These are phyloP conservation scores for Parsonsia alboflavescens DNA, from an alignment of 257 asterid species.

Conservation along the genomic window DNA sequence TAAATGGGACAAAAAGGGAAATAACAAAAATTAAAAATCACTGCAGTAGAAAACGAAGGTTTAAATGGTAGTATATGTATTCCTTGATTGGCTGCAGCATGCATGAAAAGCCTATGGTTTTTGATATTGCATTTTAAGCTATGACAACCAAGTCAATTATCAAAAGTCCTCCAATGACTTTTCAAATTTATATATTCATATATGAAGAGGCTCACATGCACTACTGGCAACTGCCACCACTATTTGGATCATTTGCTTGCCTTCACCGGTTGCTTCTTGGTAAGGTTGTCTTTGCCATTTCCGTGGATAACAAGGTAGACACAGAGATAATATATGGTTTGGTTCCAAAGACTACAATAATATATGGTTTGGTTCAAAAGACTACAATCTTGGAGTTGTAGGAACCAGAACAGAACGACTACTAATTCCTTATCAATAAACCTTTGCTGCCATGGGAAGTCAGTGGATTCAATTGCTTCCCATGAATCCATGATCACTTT, in stretches of 20 bases:
- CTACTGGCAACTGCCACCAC: not conserved
- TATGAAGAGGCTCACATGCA: slow-evolving; percentile 3
- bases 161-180: not conserved
- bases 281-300: slow-evolving; percentile 15
- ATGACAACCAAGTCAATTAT: slow-evolving; percentile 11
- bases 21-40: too few relatives aligned
- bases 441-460: not conserved
- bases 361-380: not conserved
- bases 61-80: not conserved
- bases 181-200: not conserved
- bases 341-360: not conserved
- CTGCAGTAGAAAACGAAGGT: too few relatives aligned
- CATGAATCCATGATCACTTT: not conserved
- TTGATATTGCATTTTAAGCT: not conserved
- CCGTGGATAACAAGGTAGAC: slow-evolving; percentile 9
- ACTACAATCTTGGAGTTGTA: not conserved
- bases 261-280: not conserved
- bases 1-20: too few relatives aligned
- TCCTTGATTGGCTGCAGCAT: slow-evolving; percentile 4
- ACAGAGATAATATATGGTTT: not conserved
- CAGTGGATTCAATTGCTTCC: not conserved
- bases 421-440: not conserved
- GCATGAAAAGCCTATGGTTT: not conserved
- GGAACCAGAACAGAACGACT: not conserved
- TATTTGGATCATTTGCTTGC: not conserved